Conservation (phyloP, 768 basidiomycete genomes). For the Tephrocybe rancida region DNA sequence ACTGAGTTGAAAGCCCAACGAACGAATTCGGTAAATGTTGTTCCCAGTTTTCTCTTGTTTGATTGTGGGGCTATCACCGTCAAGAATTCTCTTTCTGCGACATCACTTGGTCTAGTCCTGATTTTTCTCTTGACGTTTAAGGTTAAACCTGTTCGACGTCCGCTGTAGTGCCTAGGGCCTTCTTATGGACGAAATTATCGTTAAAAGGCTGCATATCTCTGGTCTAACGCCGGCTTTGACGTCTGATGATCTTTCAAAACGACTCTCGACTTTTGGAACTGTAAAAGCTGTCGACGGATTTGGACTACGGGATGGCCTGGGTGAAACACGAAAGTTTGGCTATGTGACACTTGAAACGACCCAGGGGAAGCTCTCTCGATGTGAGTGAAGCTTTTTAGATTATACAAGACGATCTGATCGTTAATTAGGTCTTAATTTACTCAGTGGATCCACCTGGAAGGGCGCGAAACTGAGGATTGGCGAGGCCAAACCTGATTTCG, state of each 20-base stretch:
- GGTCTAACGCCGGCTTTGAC: constrained; percentile 73
- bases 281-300: constrained; percentile 74
- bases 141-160: not conserved
- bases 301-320: constrained; percentile 63
- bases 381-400: constrained; percentile 39
- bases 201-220: constrained; percentile 73
- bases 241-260: constrained; percentile 52
- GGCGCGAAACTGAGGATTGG: constrained; percentile 83
- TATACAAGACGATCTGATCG: not conserved
- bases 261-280: constrained; percentile 67
- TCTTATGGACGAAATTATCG: constrained; percentile 25
- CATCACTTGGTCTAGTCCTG: not conserved
- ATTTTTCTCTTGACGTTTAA: not conserved
- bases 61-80: not conserved
- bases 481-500: constrained; percentile 79
- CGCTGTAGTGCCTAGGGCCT: not conserved
- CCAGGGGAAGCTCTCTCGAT: constrained; percentile 59
- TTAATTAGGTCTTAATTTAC: constrained; percentile 62
- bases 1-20: not conserved
- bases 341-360: constrained; percentile 75
- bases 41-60: constrained; percentile 4
- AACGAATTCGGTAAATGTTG: not conserved
- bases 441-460: constrained; percentile 87
- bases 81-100: not conserved
- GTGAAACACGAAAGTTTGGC: constrained; percentile 69